phyloP scores from a whole-genome alignment of 345 rosid species.

The Corymbia maculata region DNA sequence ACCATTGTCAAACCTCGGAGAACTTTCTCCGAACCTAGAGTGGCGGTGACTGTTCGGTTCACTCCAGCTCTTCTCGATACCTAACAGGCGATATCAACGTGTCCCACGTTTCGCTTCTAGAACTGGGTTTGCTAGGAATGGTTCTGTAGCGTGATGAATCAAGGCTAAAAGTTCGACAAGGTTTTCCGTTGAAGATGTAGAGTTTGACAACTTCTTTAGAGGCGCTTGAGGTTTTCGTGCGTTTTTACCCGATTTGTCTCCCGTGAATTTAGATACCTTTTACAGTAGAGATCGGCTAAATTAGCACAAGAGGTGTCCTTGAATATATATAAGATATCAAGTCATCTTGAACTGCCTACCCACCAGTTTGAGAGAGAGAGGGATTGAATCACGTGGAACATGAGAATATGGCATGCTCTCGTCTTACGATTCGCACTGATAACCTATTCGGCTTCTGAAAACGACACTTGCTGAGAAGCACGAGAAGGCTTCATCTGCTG shows the following conservation, averaged over 20 bases:
- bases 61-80: neutral
- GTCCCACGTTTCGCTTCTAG: neutral
- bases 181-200: neutral
- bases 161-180: neutral
- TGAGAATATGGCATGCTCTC: neutral
- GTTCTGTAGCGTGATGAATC: neutral
- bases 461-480: neutral
- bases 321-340: neutral
- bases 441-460: neutral
- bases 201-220: neutral
- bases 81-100: neutral
- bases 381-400: neutral
- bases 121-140: neutral
- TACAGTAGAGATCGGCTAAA: neutral
- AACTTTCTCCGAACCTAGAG: neutral
- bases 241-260: neutral
- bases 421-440: neutral
- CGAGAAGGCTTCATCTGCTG: neutral
- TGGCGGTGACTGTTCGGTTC: neutral
- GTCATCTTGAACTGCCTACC: neutral
- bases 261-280: neutral
- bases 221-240: neutral
- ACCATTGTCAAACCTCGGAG: neutral
- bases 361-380: neutral
- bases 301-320: neutral